Conservation (phyloP, 306 rosid species). For the Comarum palustre region DNA sequence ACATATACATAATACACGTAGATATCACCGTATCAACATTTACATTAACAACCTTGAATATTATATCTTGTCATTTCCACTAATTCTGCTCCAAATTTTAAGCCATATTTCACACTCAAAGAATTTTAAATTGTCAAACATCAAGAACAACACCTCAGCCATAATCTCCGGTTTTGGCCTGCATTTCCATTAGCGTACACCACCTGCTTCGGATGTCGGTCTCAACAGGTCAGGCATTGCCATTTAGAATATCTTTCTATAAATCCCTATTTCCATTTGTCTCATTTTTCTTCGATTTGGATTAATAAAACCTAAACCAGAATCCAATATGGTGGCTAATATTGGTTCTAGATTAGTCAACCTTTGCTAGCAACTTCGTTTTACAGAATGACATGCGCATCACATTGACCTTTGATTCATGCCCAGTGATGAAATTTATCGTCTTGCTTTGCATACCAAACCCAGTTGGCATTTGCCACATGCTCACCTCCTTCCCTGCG, state of each 20-base stretch:
- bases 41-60: background rate
- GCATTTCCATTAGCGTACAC: conserved; percentile 10
- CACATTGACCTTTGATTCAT: conserved; percentile 33
- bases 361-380: background rate
- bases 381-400: conserved; percentile 17
- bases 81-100: background rate
- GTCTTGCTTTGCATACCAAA: conserved; percentile 22
- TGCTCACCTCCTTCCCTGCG: conserved; percentile 17
- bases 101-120: background rate
- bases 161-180: conserved; percentile 25
- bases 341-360: background rate
- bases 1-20: no score
- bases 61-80: background rate
- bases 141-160: conserved; percentile 14
- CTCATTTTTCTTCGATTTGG: background rate
- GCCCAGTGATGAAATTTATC: background rate
- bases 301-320: background rate
- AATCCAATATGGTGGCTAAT: conserved; percentile 16
- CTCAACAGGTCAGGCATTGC: conserved; percentile 11
- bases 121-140: conserved; percentile 4
- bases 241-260: background rate
- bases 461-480: conserved; percentile 29
- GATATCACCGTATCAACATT: no score
- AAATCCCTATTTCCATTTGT: conserved; percentile 14
- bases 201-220: conserved; percentile 32